Base-by-base conservation (phyloP, 306 rosid species). In the Cicer bijugum region DNA sequence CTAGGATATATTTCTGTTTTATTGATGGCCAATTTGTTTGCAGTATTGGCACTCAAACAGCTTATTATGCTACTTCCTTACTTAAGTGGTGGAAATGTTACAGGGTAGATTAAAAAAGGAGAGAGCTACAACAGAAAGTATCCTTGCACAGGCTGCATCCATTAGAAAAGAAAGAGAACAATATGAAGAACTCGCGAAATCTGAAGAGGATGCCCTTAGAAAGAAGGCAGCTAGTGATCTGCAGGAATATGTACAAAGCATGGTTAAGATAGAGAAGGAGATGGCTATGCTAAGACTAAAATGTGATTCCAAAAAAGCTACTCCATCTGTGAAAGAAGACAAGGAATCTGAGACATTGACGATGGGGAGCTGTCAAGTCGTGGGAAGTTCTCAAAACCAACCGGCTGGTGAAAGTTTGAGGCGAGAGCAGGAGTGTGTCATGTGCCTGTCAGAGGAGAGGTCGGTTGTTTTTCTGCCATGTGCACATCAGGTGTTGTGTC, bases 371-470 rank as follows among this genome's bases (percentile, higher is more conserved):
- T 40, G 17, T 59, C 77, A 39, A 55, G 81, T 28, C 33, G 33
- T 5, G 12, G 55, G 28, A 51, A 76, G 77, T 65, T 46, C 14
- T 59, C 77, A 39, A 55, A 79, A 60, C 59, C 47, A 72, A 44
- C 23, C 6, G 33, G 64, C 16, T 9, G 59, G 45, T 7, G 61
- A 52, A 35, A 81, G 68, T 14, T 52, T 88, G 84, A 88, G 72
- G 84, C 85, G 67, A 72, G 96, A 90, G 75, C 83, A 80, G 4
- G 92, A 90, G 67, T 90, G 96, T 46, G 92, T 83, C 55, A 84
- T 90, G 92, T 90, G 96, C 78, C 81, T 90, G 47, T 83, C 91
- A 0, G 92, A 84, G 85, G 89, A 88, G 84, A 82, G 76, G 76
- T 82, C 87, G 1, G 89, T 88, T 9, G 85, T 90, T 73, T 88